Evolutionary conservation across 495 filamentous ascomycete species (phyloP), one percentile per base, ranked within the genome.

Genomic region (Penicillium ucsense): DNA sequence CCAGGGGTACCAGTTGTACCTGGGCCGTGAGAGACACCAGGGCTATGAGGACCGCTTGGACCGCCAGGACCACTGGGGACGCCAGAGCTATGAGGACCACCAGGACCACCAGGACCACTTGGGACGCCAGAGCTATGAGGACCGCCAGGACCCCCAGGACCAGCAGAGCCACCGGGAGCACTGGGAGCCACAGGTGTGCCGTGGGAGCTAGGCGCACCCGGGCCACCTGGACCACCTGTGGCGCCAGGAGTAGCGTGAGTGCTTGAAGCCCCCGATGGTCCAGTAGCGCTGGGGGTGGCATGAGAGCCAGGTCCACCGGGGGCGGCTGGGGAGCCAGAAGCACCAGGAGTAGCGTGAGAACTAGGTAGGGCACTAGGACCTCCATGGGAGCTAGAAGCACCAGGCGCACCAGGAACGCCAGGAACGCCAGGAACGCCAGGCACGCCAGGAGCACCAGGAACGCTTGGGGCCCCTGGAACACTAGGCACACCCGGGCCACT

Each of bases 361-460:
- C 51, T 4, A 48, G 55, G 64, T 45, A 43, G 47, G 43, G 55
- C 60, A 20, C 49, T 54, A 30, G 34, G 34, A 10, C 1, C 34
- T 35, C 7, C 34, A 35, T 6, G 34, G 34, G 34, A 35, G 34
- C 34, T 10, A 35, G 34, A 7, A 10, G 34, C 6, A 6, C 34
- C 34, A 35, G 34, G 34, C 1, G 6, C 7, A 35, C 20, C 20
- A 20, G n/a, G n/a, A n/a, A n/a, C n/a, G 11, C 8, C 38, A 27
- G 38, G 11, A 2, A 10, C 38, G 8, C 39, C 39, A 42, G 40
- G 31, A 7, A 11, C 28, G 3, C 40, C 40, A 42, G 40, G 10
- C 12, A 3, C 29, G 11, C 30, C 40, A 42, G 41, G 30, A 9
- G 6, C 12, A 4, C 38, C 29, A 20, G 41, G 10, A 3, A 4